A percentile compares a stretch with the other conserved stretches of the same genome.
Evolutionary conservation across 73 alveolate species (phyloP).

Genomic region (Tetrahymena elliotti): DNA sequence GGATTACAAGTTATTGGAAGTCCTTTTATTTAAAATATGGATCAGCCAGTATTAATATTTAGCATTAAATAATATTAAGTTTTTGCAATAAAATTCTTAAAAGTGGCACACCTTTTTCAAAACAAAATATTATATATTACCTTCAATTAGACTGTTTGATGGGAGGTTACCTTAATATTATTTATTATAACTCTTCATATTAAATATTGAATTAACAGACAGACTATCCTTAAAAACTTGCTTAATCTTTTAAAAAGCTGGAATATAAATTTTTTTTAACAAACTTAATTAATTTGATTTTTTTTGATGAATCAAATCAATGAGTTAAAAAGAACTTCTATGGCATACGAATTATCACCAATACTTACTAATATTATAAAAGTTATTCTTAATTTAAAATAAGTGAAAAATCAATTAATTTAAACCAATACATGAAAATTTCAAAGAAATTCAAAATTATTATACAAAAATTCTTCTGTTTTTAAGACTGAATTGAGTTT

Average conservation of each 20-base stretch:
- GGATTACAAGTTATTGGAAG: background rate
- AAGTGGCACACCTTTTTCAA: background rate
- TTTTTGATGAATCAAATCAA: background rate
- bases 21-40: background rate
- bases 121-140: background rate
- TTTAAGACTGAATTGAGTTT: background rate
- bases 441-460: background rate
- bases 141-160: background rate
- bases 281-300: background rate
- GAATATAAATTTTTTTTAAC: background rate
- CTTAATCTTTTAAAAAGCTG: background rate
- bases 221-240: background rate
- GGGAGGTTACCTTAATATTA: background rate
- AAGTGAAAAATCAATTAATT: background rate
- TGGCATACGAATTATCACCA: background rate
- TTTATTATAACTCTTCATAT: background rate
- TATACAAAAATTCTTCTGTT: background rate
- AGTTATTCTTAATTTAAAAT: too few relatives aligned
- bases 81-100: too few relatives aligned
- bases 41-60: background rate
- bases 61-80: background rate
- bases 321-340: background rate
- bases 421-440: background rate
- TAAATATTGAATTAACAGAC: background rate
- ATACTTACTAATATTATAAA: background rate